Evolutionary conservation across 352 stramenopile genomes (phyloP).

Genomic region (Peronospora belbahrii): DNA sequence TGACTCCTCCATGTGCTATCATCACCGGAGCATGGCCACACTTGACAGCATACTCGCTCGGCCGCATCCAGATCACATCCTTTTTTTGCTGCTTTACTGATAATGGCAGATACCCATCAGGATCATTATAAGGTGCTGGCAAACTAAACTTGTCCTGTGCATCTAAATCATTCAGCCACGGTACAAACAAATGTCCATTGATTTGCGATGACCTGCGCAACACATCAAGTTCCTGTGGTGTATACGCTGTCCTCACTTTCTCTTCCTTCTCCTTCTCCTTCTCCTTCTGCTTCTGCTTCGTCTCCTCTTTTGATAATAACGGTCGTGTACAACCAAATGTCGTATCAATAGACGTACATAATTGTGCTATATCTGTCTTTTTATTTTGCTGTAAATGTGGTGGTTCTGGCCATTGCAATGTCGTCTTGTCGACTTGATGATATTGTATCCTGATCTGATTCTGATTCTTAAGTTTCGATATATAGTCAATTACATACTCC

Average conservation of each 20-base stretch:
- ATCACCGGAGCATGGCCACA: slow-evolving; percentile 55
- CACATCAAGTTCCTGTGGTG: slow-evolving; percentile 61
- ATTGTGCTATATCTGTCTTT: slow-evolving; percentile 11
- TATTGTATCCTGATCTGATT: slow-evolving; percentile 2
- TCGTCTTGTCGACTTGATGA: slow-evolving; percentile 4
- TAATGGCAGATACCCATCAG: slow-evolving; percentile 54
- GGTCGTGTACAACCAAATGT: too few relatives aligned
- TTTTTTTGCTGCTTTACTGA: slow-evolving; percentile 69
- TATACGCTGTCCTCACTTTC: slow-evolving; percentile 33
- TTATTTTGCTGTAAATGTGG: slow-evolving; percentile 20
- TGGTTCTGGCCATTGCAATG: slow-evolving; percentile 37
- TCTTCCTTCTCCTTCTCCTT: slow-evolving; percentile 1
- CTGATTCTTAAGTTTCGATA: slow-evolving; percentile 41
- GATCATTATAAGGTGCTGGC: slow-evolving; percentile 50
- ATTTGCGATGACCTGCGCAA: slow-evolving; percentile 75
- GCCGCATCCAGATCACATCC: slow-evolving; percentile 54
- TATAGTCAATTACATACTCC: slow-evolving; percentile 69
- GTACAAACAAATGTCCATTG: slow-evolving; percentile 78
- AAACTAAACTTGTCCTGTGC: slow-evolving; percentile 47
- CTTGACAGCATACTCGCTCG: slow-evolving; percentile 41
- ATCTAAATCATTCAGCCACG: slow-evolving; percentile 70
- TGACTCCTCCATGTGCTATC: slow-evolving; percentile 49
- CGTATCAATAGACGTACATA: too few relatives aligned
- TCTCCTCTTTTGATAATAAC: too few relatives aligned
- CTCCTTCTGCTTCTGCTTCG: too few relatives aligned